phyloP scores from a whole-genome alignment of 495 filamentous ascomycete genomes.

The Neurospora sp. region DNA sequence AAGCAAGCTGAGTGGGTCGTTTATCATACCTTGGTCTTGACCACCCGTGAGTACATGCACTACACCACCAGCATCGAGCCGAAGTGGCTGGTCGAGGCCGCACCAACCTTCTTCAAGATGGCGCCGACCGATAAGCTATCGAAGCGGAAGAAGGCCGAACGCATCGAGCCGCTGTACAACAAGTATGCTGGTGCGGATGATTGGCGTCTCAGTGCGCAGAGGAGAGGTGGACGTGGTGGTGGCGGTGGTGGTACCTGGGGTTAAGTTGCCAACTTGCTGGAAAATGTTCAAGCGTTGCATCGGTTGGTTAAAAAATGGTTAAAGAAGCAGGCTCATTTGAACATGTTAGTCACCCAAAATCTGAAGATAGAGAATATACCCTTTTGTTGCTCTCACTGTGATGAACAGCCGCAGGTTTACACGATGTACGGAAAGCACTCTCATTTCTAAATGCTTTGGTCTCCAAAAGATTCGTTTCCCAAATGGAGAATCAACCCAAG shows the following conservation, averaged over 20 bases:
- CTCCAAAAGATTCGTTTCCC: neutral
- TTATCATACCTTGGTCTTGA: slow-evolving; percentile 80
- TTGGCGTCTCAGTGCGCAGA: slow-evolving; percentile 87
- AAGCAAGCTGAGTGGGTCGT: slow-evolving; percentile 95
- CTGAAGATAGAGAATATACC: neutral
- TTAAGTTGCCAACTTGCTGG: slow-evolving; percentile 26
- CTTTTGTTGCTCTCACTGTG: neutral
- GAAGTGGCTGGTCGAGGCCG: slow-evolving; percentile 83
- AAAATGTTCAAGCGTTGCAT: neutral
- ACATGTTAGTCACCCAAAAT: neutral
- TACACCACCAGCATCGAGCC: slow-evolving; percentile 85
- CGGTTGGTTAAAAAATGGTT: neutral
- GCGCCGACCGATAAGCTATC: slow-evolving; percentile 79
- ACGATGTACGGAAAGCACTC: neutral
- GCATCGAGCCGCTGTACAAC: slow-evolving; percentile 91
- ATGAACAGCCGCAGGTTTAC: neutral
- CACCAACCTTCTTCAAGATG: slow-evolving; percentile 97
- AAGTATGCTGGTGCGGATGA: slow-evolving; percentile 78
- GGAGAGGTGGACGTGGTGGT: slow-evolving; percentile 75
- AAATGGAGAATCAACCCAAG: neutral
- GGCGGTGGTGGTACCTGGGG: slow-evolving; percentile 92
- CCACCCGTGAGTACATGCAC: slow-evolving; percentile 97
- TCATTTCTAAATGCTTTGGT: neutral
- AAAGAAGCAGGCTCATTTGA: neutral
- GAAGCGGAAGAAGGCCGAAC: slow-evolving; percentile 87